Evolutionary conservation across 140 eudicot species (phyloP).

Genomic region (Ambrosia hybrid): DNA sequence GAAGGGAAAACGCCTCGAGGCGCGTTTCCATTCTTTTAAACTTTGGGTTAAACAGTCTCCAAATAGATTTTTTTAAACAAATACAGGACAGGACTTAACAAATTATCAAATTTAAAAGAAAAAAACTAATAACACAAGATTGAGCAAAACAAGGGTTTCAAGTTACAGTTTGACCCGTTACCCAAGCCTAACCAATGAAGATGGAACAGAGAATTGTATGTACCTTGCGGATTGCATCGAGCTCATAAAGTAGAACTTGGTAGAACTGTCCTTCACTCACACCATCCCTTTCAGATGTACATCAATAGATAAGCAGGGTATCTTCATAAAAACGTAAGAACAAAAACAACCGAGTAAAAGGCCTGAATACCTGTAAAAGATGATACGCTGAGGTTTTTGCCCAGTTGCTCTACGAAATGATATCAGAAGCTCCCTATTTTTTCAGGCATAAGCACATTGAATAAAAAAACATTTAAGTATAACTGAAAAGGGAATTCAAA

Average conservation of each 20-base stretch:
- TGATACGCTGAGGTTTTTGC: constrained; percentile 82
- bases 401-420: constrained; percentile 92
- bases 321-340: neutral
- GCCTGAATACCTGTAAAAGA: constrained; percentile 62
- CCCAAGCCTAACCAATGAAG: neutral
- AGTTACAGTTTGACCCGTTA: neutral
- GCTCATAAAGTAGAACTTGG: constrained; percentile 83
- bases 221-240: constrained; percentile 96
- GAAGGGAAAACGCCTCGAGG: too few species aligned
- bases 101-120: too few species aligned
- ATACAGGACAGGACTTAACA: neutral
- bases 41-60: neutral
- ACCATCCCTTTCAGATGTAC: constrained; percentile 63
- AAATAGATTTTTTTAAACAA: neutral
- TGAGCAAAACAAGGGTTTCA: too few species aligned
- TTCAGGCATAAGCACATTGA: neutral
- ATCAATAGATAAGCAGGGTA: neutral
- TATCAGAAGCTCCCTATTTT: constrained; percentile 73
- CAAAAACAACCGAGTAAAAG: neutral
- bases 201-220: neutral
- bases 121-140: too few species aligned
- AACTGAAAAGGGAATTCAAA: neutral
- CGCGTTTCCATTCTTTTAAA: too few species aligned
- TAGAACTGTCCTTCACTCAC: constrained; percentile 98
- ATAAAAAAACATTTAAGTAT: neutral